phyloP scores from a whole-genome alignment of 192 early-diverging fungal genomes.

The Coemansia sp. region DNA sequence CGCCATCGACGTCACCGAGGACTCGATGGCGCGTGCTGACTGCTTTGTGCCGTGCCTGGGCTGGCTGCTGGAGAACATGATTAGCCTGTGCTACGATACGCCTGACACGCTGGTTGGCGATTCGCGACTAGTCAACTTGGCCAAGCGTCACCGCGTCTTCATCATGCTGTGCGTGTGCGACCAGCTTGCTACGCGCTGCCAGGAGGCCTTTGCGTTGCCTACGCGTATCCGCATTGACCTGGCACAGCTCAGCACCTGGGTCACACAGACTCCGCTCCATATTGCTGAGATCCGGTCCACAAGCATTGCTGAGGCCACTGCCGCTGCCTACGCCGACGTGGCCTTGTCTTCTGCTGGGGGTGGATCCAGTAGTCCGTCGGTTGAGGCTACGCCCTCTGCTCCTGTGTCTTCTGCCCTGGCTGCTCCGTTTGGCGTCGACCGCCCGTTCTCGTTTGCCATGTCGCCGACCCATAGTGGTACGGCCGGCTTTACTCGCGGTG shows the following conservation, averaged over 20 bases:
- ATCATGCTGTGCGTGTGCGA: constrained; percentile 58
- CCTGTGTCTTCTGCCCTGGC: neutral
- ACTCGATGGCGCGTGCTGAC: constrained; percentile 36
- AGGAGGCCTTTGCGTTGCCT: constrained; percentile 50
- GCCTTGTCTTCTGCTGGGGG: neutral
- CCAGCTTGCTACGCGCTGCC: constrained; percentile 49
- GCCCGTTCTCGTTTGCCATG: constrained; percentile 36
- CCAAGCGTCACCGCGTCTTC: constrained; percentile 65
- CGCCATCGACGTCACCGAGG: constrained; percentile 26
- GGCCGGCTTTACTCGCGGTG: constrained; percentile 26
- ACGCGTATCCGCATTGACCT: constrained; percentile 43
- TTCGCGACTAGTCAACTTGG: constrained; percentile 61
- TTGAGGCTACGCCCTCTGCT: neutral
- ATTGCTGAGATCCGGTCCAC: constrained; percentile 24
- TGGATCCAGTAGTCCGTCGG: neutral
- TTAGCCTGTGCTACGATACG: constrained; percentile 66
- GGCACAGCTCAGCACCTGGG: constrained; percentile 30
- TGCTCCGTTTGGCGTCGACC: constrained; percentile 5
- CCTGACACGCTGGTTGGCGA: constrained; percentile 57
- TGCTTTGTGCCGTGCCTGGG: constrained; percentile 65
- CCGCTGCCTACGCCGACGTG: neutral
- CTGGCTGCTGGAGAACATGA: constrained; percentile 71
- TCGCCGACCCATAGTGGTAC: constrained; percentile 8
- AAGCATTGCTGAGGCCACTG: constrained; percentile 23
- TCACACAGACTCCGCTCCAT: constrained; percentile 35